Base-by-base conservation (phyloP, 345 rosid species). In the Adansonia digitata region DNA sequence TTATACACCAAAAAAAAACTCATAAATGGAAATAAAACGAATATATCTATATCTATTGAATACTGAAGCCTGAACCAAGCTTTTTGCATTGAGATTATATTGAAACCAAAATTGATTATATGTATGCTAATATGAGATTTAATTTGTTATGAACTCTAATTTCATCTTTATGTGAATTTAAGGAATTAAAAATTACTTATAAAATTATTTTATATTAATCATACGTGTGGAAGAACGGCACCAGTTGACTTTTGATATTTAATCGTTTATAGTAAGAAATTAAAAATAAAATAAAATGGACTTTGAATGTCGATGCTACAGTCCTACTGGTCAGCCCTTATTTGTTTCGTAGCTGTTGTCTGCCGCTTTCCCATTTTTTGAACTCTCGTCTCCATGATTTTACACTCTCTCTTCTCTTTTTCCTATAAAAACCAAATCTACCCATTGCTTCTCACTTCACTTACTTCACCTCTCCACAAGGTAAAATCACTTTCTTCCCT, bases 341-440 rank as follows among this genome's bases (percentile, higher is more conserved):
- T 74, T 87, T 86, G 91, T 83, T 82, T 75, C 49, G 37, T 87
- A 84, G 88, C 85, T 71, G 79, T 87, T 85, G 89, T 90, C 88
- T 75, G 82, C 82, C 79, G 92, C 90, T 84, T 82, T 83, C 86
- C 84, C 74, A 71, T 78, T 85, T 85, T 81, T 84, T 78, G 82
- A 86, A 80, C 48, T 29, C 69, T n/a, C 52, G 26, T 27, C 15
- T n/a, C 31, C 60, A 5, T 27, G 17, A 12, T 66, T 45, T 70
- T 43, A 46, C 57, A 40, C 75, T 42, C 69, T 51, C 35, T 8
- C 75, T 56, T 24, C 35, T 18, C 42, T 27, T 53, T 66, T 66
- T 62, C 60, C 80, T 72, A 79, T 74, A 69, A 69, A 73, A 64
- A 55, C 75, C 78, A 82, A 70, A 74, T 66, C 40, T 66, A 37